A percentile compares a stretch with the other conserved stretches of the same genome.
phyloP scores from a whole-genome alignment of 495 filamentous ascomycete genomes.

The Penicillium samsonianum region DNA sequence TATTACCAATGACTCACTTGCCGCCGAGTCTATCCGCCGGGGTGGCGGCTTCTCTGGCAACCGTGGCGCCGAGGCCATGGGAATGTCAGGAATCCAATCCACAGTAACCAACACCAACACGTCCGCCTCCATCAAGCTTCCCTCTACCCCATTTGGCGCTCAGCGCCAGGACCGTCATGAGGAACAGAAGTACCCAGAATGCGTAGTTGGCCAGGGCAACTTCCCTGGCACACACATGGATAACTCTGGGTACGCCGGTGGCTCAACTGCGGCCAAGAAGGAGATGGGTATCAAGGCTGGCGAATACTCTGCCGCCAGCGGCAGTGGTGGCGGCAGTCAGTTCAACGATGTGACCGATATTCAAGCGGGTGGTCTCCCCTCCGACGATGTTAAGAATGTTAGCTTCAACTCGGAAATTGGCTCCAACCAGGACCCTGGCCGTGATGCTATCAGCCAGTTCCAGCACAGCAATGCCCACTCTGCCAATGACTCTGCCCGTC shows the following conservation, averaged over 20 bases:
- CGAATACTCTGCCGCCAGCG: constrained; percentile 27
- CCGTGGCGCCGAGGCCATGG: constrained; percentile 49
- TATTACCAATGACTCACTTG: constrained; percentile 63
- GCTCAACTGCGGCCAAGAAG: constrained; percentile 43
- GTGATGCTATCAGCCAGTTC: constrained; percentile 53
- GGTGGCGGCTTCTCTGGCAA: constrained; percentile 57
- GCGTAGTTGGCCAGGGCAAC: constrained; percentile 50
- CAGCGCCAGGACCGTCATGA: constrained; percentile 48
- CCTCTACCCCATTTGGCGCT: constrained; percentile 49
- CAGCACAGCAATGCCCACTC: constrained; percentile 42
- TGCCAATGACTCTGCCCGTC: constrained; percentile 36
- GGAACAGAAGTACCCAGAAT: constrained; percentile 51
- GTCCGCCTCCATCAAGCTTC: constrained; percentile 51
- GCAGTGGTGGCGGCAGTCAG: constrained; percentile 38
- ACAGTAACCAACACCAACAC: constrained; percentile 60
- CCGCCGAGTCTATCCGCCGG: constrained; percentile 57
- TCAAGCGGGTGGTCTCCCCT: constrained; percentile 51
- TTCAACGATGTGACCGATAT: constrained; percentile 26
- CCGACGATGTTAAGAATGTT: constrained; percentile 50
- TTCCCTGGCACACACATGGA: constrained; percentile 49
- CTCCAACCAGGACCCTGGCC: constrained; percentile 60
- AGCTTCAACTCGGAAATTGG: constrained; percentile 64
- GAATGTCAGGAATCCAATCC: constrained; percentile 47
- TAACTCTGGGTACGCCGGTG: constrained; percentile 44
- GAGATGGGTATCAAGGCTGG: constrained; percentile 32